Percentiles rank a stretch among this genome's conserved stretches.
Conservation (phyloP, 2,329 filamentous ascomycete species). For the Rosellinia necatrix region DNA sequence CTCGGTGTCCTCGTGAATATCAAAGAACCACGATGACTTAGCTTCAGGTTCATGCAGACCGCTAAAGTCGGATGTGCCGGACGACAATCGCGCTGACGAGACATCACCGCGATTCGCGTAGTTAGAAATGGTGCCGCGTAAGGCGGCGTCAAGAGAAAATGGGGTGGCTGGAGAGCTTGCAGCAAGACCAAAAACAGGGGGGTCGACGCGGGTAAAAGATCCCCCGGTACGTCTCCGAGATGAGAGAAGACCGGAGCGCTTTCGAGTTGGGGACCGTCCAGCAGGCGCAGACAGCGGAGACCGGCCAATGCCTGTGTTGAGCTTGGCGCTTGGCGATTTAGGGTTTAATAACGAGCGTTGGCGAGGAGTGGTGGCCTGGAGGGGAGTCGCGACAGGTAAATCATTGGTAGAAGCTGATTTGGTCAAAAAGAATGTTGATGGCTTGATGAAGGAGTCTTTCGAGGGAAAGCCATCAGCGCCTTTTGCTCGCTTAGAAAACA, state of each 20-base stretch:
- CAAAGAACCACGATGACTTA: conserved; percentile 82
- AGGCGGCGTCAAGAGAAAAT: conserved; percentile 83
- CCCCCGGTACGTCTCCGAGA: conserved; percentile 69
- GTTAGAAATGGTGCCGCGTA: conserved; percentile 73
- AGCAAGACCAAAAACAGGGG: conserved; percentile 60
- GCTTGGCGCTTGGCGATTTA: conserved; percentile 55
- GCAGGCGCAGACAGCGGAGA: conserved; percentile 70
- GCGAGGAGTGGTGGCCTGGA: conserved; percentile 42
- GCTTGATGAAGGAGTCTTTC: conserved; percentile 54
- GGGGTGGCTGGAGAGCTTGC: conserved; percentile 60
- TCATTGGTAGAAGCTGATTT: conserved; percentile 46
- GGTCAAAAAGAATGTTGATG: conserved; percentile 51
- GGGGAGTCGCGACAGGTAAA: conserved; percentile 42
- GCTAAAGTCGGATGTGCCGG: conserved; percentile 39
- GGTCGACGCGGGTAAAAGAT: conserved; percentile 71
- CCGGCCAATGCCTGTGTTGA: conserved; percentile 50
- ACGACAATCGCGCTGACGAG: conserved; percentile 32
- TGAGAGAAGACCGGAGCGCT: conserved; percentile 70
- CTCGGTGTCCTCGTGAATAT: conserved; percentile 89
- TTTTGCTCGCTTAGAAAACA: conserved; percentile 65
- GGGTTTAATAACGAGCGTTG: conserved; percentile 55
- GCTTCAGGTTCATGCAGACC: conserved; percentile 51
- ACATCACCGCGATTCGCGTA: conserved; percentile 53
- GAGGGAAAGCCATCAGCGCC: conserved; percentile 47
- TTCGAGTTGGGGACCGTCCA: conserved; percentile 80